phyloP scores from a whole-genome alignment of 2,329 filamentous ascomycete species.

The Torrubiellomyces zombiae region DNA sequence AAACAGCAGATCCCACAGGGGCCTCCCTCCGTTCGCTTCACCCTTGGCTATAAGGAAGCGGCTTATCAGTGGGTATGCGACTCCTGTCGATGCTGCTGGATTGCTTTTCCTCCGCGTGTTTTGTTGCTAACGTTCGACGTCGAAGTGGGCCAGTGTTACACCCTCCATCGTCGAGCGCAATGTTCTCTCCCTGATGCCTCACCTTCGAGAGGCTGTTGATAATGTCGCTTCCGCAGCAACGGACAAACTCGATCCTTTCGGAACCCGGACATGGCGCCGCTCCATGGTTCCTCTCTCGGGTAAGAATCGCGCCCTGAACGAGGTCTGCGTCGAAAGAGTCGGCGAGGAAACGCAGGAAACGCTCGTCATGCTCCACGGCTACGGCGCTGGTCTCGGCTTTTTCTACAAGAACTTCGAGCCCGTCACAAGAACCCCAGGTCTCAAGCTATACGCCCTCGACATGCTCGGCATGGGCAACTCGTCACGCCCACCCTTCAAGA shows the following conservation, averaged over 20 bases:
- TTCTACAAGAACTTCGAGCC: conserved; percentile 98
- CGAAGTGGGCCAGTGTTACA: conserved; percentile 77
- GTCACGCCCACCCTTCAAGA: conserved; percentile 65
- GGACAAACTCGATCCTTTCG: conserved; percentile 56
- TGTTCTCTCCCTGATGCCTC: conserved; percentile 73
- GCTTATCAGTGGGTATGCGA: conserved; percentile 81
- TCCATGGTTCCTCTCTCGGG: conserved; percentile 72
- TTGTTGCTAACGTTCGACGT: background rate
- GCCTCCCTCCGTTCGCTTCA: conserved; percentile 42
- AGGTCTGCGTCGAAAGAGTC: conserved; percentile 75
- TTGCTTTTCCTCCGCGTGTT: conserved; percentile 8
- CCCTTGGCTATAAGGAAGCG: conserved; percentile 80
- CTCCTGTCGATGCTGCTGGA: no score
- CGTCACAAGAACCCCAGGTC: conserved; percentile 59
- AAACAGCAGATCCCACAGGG: conserved; percentile 12
- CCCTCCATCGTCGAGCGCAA: conserved; percentile 73
- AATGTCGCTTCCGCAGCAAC: conserved; percentile 31
- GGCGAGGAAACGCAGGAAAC: conserved; percentile 70
- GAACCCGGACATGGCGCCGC: conserved; percentile 71
- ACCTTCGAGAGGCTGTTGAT: conserved; percentile 61
- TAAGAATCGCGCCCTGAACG: conserved; percentile 76
- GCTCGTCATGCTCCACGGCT: conserved; percentile 90
- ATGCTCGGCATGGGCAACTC: conserved; percentile 91
- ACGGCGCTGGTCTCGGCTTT: conserved; percentile 89
- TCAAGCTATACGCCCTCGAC: conserved; percentile 87